phyloP scores from a whole-genome alignment of 163 green algal genomes.

The Prototheca stagnorum region DNA sequence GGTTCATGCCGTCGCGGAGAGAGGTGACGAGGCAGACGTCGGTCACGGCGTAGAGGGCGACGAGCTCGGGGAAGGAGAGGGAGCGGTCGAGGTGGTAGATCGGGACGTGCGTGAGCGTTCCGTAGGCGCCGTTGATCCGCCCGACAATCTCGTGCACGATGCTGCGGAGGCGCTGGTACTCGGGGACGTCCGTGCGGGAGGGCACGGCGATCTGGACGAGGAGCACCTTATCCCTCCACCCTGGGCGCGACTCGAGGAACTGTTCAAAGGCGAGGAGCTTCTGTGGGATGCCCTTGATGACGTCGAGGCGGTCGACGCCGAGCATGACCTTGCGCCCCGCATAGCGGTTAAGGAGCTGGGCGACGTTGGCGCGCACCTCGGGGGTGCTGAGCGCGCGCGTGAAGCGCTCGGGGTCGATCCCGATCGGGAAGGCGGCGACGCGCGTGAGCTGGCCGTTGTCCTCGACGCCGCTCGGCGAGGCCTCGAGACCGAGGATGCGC shows the following conservation, averaged over 20 bases:
- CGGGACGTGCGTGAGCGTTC: conserved; percentile 86
- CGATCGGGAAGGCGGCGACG: conserved; percentile 81
- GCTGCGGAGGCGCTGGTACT: conserved; percentile 68
- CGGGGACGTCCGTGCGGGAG: conserved; percentile 83
- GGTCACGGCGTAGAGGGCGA: conserved; percentile 90
- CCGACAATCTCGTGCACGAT: conserved; percentile 98
- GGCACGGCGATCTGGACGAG: conserved; percentile 96
- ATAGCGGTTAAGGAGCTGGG: conserved; percentile 67
- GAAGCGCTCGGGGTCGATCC: conserved; percentile 94
- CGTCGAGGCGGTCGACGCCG: conserved; percentile 95
- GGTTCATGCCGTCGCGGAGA: conserved; percentile 97
- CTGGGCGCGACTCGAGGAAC: conserved; percentile 91
- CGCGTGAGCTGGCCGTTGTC: conserved; percentile 71
- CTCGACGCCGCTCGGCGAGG: conserved; percentile 74
- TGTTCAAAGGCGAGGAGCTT: conserved; percentile 99
- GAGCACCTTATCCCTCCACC: conserved; percentile 87
- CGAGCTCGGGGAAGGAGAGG: conserved; percentile 88
- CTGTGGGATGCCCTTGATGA: conserved; percentile 99
- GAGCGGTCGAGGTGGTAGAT: conserved; percentile 94
- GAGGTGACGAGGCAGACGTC: conserved; percentile 84
- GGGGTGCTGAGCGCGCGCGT: conserved; percentile 60
- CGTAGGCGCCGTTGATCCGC: conserved; percentile 94
- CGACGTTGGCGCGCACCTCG: conserved; percentile 72
- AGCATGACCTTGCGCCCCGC: conserved; percentile 80
- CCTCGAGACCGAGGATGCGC: conserved; percentile 91